phyloP scores from a whole-genome alignment of 2,329 filamentous ascomycete genomes.

The Biscogniauxia marginata region DNA sequence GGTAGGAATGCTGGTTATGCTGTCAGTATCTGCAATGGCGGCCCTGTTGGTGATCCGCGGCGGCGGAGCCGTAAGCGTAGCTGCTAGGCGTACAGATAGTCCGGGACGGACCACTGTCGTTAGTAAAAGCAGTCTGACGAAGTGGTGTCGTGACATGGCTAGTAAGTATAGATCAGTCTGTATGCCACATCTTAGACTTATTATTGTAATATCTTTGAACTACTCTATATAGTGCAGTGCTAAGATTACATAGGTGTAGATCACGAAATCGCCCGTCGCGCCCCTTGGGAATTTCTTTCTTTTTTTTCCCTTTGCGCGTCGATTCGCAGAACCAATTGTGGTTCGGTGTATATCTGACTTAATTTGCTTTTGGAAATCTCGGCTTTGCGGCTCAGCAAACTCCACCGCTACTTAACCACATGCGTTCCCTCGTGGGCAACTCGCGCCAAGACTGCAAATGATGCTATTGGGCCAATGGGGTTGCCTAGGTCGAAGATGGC shows the following conservation, averaged over 20 bases:
- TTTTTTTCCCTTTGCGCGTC: not conserved
- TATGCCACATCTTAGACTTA: not conserved
- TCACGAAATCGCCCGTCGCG: conserved; percentile 14
- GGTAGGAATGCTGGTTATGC: too few relatives aligned
- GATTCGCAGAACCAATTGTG: not conserved
- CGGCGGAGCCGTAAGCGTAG: not conserved
- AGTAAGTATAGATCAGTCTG: not conserved
- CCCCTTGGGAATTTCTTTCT: conserved; percentile 8
- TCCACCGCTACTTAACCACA: not conserved
- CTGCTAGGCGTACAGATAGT: not conserved
- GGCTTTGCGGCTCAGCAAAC: not conserved
- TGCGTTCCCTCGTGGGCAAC: not conserved
- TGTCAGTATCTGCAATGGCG: not conserved
- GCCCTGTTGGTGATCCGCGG: not conserved
- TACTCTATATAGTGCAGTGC: not conserved
- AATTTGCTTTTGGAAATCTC: not conserved
- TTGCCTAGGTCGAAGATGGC: not conserved
- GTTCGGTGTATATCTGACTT: not conserved
- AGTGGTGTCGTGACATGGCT: not conserved
- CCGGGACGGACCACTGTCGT: not conserved
- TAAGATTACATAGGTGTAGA: not conserved
- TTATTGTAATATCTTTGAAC: not conserved
- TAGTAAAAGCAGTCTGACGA: not conserved
- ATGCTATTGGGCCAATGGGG: not conserved
- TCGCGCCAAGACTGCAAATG: too few relatives aligned